A percentile compares a stretch with the other conserved stretches of the same genome.
Conservation (phyloP, 2,329 filamentous ascomycete species). For the Aspergillus clavatus region DNA sequence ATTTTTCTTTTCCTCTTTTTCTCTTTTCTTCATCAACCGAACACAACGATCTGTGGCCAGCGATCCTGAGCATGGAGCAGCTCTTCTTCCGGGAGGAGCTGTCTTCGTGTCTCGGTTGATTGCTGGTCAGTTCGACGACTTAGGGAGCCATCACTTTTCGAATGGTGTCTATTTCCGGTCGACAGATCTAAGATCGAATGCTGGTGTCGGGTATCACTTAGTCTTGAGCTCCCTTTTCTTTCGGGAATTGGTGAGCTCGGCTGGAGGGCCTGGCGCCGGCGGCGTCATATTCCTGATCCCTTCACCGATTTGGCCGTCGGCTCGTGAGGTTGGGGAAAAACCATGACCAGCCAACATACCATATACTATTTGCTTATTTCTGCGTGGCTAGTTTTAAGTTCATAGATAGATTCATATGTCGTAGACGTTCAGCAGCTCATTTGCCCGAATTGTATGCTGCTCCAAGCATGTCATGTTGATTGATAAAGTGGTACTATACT, state of each 20-base stretch:
- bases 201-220: conserved; percentile 48
- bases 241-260: conserved; percentile 59
- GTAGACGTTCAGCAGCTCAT: too few relatives aligned
- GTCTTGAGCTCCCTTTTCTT: conserved; percentile 60
- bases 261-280: conserved; percentile 50
- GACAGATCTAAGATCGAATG: conserved; percentile 85
- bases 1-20: conserved; percentile 38
- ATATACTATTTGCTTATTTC: conserved; percentile 8
- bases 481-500: too few relatives aligned
- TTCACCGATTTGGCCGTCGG: conserved; percentile 80
- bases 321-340: conserved; percentile 84
- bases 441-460: too few relatives aligned
- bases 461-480: too few relatives aligned
- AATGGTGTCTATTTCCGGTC: conserved; percentile 85
- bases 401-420: background rate
- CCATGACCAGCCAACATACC: conserved; percentile 71
- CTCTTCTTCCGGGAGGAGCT: conserved; percentile 34
- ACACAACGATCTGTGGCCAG: conserved; percentile 75
- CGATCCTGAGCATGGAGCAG: conserved; percentile 57
- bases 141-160: conserved; percentile 68
- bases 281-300: conserved; percentile 84
- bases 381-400: conserved; percentile 5
- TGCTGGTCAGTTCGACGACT: conserved; percentile 79
- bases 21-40: conserved; percentile 40
- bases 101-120: conserved; percentile 66